Evolutionary conservation across 1,284 basidiomycete species (phyloP).

Genomic region (Exobasidium rhododendri): DNA sequence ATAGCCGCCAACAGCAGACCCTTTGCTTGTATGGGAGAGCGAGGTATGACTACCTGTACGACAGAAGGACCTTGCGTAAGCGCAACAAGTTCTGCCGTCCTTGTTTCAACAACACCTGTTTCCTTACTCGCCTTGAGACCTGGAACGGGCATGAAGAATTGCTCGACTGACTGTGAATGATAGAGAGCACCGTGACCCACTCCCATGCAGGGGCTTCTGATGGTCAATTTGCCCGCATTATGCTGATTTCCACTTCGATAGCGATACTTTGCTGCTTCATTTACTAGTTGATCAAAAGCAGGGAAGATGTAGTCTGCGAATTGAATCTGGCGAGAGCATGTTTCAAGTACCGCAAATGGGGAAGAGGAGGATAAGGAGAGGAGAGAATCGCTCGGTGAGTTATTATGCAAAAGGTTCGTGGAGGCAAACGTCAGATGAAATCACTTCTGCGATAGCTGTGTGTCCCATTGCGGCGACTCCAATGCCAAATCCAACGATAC

Average conservation of each 20-base stretch:
- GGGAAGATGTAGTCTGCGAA: conserved; percentile 55
- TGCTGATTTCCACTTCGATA: conserved; percentile 84
- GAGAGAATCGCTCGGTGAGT: no score
- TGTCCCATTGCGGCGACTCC: conserved; percentile 89
- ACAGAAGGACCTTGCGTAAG: conserved; percentile 76
- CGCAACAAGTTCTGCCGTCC: neutral
- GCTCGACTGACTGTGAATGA: conserved; percentile 90
- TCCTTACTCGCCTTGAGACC: conserved; percentile 63
- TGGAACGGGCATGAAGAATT: conserved; percentile 69
- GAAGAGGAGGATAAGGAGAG: no score
- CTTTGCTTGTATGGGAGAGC: conserved; percentile 90
- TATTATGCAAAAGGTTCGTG: no score
- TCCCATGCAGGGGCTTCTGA: conserved; percentile 62
- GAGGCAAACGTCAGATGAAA: no score
- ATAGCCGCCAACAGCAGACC: conserved; percentile 80
- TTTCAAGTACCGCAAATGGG: no score
- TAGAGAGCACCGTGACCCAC: conserved; percentile 68
- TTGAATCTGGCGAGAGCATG: no score
- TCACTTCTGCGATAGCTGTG: conserved; percentile 78
- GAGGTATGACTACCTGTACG: conserved; percentile 73
- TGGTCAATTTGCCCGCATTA: conserved; percentile 77
- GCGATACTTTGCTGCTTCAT: conserved; percentile 88
- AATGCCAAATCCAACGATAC: conserved; percentile 90
- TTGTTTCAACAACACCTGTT: conserved; percentile 76
- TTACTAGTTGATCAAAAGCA: conserved; percentile 68